phyloP scores from a whole-genome alignment of 495 filamentous ascomycete species.

The Jackrogersella minutella region DNA sequence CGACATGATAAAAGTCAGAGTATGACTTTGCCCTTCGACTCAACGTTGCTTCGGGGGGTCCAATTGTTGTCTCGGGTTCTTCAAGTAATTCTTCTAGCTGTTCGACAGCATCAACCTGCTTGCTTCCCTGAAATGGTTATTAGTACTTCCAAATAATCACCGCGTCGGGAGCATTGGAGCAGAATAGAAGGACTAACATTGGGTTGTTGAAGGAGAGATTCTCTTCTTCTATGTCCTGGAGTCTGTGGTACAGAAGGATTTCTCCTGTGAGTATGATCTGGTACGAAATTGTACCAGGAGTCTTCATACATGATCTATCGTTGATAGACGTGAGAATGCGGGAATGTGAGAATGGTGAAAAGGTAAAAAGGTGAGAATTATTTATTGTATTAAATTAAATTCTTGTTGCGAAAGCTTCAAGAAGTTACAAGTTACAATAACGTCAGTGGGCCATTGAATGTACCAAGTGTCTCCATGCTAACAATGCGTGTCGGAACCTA shows the following conservation, averaged over 20 bases:
- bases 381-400: background rate
- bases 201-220: slow-evolving; percentile 73
- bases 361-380: background rate
- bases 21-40: slow-evolving; percentile 76
- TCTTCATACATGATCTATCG: slow-evolving; percentile 72
- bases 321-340: background rate
- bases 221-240: slow-evolving; percentile 63
- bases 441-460: slow-evolving; percentile 13
- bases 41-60: slow-evolving; percentile 69
- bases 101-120: slow-evolving; percentile 49
- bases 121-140: slow-evolving; percentile 45
- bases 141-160: slow-evolving; percentile 9
- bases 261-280: slow-evolving; percentile 58
- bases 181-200: slow-evolving; percentile 60
- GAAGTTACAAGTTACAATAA: background rate
- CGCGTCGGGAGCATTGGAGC: background rate
- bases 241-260: slow-evolving; percentile 48
- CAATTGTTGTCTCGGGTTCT: slow-evolving; percentile 56
- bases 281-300: slow-evolving; percentile 74
- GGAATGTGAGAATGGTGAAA: background rate
- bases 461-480: background rate
- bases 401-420: background rate
- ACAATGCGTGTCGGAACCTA: slow-evolving; percentile 3
- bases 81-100: slow-evolving; percentile 59
- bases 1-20: slow-evolving; percentile 73